Percentiles rank a stretch among this genome's conserved stretches.
Conservation (phyloP, 2,329 filamentous ascomycete species). For the Diplodia sapinea region DNA sequence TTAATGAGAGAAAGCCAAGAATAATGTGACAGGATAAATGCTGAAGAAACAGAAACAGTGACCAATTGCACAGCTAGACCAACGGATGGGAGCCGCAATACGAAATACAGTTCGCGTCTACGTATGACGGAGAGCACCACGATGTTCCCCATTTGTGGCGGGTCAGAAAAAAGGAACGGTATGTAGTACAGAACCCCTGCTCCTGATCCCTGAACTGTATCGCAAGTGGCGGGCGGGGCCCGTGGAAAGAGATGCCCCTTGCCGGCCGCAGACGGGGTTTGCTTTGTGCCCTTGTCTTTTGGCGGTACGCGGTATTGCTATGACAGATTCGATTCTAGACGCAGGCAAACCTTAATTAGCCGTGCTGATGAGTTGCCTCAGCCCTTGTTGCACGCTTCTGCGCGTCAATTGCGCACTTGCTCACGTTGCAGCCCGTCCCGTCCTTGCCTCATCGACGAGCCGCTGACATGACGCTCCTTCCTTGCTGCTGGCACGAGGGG, state of each 20-base stretch:
- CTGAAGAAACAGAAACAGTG: not conserved
- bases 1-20: not conserved
- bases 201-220: slow-evolving; percentile 17
- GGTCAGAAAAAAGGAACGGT: not conserved
- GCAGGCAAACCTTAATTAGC: slow-evolving; percentile 22
- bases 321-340: not conserved
- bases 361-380: not conserved
- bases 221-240: not conserved
- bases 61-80: not conserved
- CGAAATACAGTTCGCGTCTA: not conserved
- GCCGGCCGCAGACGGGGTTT: not conserved
- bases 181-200: slow-evolving; percentile 11
- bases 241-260: not conserved
- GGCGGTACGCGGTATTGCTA: not conserved
- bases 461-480: slow-evolving; percentile 3
- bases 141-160: not conserved
- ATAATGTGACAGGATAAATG: not conserved
- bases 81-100: not conserved
- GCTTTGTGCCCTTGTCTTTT: not conserved
- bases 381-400: slow-evolving; percentile 28
- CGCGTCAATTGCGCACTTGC: slow-evolving; percentile 13
- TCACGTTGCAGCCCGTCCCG: not conserved
- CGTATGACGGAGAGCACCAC: not conserved
- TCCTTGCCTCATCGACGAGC: slow-evolving; percentile 9
- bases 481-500: slow-evolving; percentile 14